phyloP scores from a whole-genome alignment of 2,329 filamentous ascomycete species.

The Curvularia eragrostidis region DNA sequence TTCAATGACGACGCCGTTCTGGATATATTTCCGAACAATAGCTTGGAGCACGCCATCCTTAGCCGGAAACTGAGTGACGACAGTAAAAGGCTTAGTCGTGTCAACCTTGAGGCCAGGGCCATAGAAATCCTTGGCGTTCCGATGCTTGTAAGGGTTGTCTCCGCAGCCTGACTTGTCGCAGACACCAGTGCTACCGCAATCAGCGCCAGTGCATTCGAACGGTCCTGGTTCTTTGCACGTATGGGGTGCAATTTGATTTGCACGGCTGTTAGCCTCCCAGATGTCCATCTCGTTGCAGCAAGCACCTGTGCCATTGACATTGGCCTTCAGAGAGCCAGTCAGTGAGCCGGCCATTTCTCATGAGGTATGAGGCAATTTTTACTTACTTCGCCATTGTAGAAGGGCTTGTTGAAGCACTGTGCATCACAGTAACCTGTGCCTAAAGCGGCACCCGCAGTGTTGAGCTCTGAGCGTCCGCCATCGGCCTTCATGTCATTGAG shows the following conservation, averaged over 20 bases:
- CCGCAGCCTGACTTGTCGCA: slow-evolving; percentile 48
- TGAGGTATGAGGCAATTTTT: not conserved
- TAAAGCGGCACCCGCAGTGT: slow-evolving; percentile 62
- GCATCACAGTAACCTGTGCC: slow-evolving; percentile 65
- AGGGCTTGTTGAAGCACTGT: slow-evolving; percentile 55
- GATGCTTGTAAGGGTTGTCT: slow-evolving; percentile 42
- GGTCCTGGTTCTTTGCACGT: slow-evolving; percentile 56
- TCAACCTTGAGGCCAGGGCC: slow-evolving; percentile 57
- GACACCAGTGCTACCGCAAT: slow-evolving; percentile 45
- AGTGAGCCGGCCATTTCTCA: slow-evolving; percentile 45
- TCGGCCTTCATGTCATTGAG: slow-evolving; percentile 49
- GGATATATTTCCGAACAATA: slow-evolving; percentile 71
- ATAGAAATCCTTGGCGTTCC: slow-evolving; percentile 37
- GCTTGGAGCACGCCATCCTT: slow-evolving; percentile 63
- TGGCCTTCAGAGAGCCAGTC: slow-evolving; percentile 49
- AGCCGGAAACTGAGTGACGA: slow-evolving; percentile 72
- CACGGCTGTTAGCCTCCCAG: slow-evolving; percentile 60
- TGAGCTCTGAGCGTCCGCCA: slow-evolving; percentile 44
- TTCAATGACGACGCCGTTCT: slow-evolving; percentile 65
- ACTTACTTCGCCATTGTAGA: slow-evolving; percentile 48
- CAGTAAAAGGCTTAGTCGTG: slow-evolving; percentile 66
- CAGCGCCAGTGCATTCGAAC: slow-evolving; percentile 52
- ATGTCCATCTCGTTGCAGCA: slow-evolving; percentile 65
- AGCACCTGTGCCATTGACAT: slow-evolving; percentile 53
- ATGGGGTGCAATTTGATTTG: slow-evolving; percentile 58